A percentile compares a stretch with the other conserved stretches of the same genome.
phyloP scores from a whole-genome alignment of 2,329 filamentous ascomycete genomes.

The Clonostachys sp. region DNA sequence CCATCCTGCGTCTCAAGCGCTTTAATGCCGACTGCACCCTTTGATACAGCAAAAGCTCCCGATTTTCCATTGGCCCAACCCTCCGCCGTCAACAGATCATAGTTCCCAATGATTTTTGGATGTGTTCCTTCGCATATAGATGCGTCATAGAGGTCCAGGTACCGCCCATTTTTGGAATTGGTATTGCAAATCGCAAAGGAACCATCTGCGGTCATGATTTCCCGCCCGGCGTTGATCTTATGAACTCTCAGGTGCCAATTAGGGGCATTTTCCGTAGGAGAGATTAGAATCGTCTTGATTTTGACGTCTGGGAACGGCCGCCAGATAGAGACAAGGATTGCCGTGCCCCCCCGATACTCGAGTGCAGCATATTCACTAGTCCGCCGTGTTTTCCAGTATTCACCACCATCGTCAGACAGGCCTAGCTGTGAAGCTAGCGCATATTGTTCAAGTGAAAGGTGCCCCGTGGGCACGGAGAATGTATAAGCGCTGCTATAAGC shows the following conservation, averaged over 20 bases:
- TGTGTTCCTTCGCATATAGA: slow-evolving; percentile 41
- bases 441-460: slow-evolving; percentile 72
- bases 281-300: slow-evolving; percentile 61
- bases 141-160: slow-evolving; percentile 43
- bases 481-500: slow-evolving; percentile 73
- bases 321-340: slow-evolving; percentile 67
- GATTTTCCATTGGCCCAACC: slow-evolving; percentile 43
- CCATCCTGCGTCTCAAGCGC: slow-evolving; percentile 43
- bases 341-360: slow-evolving; percentile 45
- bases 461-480: slow-evolving; percentile 73
- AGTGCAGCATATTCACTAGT: slow-evolving; percentile 61
- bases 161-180: slow-evolving; percentile 39
- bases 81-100: slow-evolving; percentile 49
- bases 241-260: slow-evolving; percentile 70
- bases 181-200: slow-evolving; percentile 65
- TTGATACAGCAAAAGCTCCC: slow-evolving; percentile 53
- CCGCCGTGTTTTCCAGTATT: slow-evolving; percentile 74
- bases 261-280: slow-evolving; percentile 50
- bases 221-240: slow-evolving; percentile 52
- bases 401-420: slow-evolving; percentile 71
- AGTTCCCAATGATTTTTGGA: slow-evolving; percentile 55
- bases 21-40: slow-evolving; percentile 49
- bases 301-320: slow-evolving; percentile 65
- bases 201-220: slow-evolving; percentile 69
- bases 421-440: slow-evolving; percentile 72